Percentiles rank a stretch among this genome's conserved stretches.
phyloP scores from a whole-genome alignment of 495 filamentous ascomycete genomes.

The Alectoria sarmentosa region DNA sequence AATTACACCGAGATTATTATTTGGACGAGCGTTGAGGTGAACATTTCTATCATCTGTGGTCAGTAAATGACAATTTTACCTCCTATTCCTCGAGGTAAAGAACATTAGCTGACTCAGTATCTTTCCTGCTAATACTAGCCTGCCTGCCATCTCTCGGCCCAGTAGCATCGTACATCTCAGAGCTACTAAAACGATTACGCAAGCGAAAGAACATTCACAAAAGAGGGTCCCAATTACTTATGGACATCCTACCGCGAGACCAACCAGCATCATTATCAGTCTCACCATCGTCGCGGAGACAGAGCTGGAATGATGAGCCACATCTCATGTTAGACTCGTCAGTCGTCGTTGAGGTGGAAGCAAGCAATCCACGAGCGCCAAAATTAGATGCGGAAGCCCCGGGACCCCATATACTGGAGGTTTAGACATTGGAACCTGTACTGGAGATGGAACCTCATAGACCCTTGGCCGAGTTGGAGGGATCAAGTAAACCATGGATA shows the following conservation, averaged over 20 bases:
- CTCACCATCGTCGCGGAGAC: background rate
- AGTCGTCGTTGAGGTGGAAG: background rate
- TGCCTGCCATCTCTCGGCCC: background rate
- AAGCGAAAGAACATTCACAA: background rate
- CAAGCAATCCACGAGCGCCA: background rate
- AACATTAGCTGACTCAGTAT: no score
- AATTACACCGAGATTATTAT: no score
- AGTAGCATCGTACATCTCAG: background rate
- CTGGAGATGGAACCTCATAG: background rate
- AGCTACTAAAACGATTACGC: background rate
- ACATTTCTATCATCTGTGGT: conserved; percentile 18
- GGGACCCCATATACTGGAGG: background rate
- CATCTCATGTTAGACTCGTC: background rate
- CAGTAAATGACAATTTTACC: background rate
- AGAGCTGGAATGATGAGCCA: background rate
- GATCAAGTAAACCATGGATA: background rate
- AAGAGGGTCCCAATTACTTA: background rate
- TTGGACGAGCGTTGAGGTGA: background rate
- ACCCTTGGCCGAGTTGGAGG: background rate
- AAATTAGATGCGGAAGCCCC: background rate
- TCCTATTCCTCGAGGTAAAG: background rate
- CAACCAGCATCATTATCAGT: background rate
- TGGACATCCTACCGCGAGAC: background rate
- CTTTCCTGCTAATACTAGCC: no score
- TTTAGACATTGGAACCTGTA: background rate